Evolutionary conservation across 768 basidiomycete genomes (phyloP), one percentile per base, ranked within the genome.

Genomic region (Suillus subalutaceus): DNA sequence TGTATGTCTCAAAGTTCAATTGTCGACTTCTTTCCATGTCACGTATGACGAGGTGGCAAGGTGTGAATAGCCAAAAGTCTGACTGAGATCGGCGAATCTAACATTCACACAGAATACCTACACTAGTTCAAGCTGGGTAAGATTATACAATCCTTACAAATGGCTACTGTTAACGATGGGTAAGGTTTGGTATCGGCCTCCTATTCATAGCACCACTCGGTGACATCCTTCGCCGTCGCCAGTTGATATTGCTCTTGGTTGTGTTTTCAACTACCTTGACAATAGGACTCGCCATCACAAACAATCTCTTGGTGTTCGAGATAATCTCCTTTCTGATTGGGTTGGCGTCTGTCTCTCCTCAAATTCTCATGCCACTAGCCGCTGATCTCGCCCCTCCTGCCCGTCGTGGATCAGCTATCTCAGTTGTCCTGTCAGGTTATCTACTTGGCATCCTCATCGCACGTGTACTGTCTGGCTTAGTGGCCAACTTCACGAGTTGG

Each of bases 121-220:
- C 90, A 0, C 80, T 91, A 30, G 77, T 89, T 37, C 90, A 91
- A 73, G 88, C 84, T 16, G 90, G 90, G 88, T 89, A 72, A 57
- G 78, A 71, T 7, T 38, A 6, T 3, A 20, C 41, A 58, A 30
- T 32, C n/a, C 32, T 16, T 23, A 18, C 3, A 20, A 7, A 20
- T 23, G 35, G 20, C 37, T 37, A 56, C 32, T 56, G 32, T 37
- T 56, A 37, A 56, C 52, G n/a, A 41, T 12, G 18, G 30, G 4
- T 4, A 43, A 60, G 59, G 30, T 60, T 30, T 43, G 59, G 59
- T 20, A 63, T 75, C 20, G 84, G 84, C 2, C 73, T 85, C 37
- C 70, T 84, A 18, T 71, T 84, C 56, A 77, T 85, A 62, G 78
- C 81, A 9, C 84, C 84, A 10, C 73, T 83, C 1, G 84, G 84